Evolutionary conservation across 306 rosid genomes (phyloP).

Genomic region (Dicorynia guianensis): DNA sequence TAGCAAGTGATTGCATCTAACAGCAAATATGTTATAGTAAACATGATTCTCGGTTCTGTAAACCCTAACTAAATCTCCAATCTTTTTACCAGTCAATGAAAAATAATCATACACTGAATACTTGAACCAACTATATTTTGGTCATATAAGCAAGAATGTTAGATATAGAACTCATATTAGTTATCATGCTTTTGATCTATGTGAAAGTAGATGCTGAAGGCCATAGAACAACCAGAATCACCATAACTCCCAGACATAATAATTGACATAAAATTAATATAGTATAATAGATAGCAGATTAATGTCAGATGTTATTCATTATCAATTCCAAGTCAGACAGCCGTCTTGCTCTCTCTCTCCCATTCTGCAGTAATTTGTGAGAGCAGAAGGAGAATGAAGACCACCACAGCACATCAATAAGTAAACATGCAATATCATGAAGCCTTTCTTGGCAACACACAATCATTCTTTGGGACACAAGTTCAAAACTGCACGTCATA

Average conservation of each 20-base stretch:
- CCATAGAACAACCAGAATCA: too few species aligned
- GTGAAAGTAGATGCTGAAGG: background rate
- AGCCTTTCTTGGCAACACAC: constrained; percentile 11
- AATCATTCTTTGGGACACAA: constrained; percentile 1
- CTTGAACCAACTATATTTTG: background rate
- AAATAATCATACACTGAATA: background rate
- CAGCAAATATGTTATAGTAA: background rate
- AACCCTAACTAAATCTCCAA: background rate
- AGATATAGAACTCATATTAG: background rate
- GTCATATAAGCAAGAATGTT: background rate
- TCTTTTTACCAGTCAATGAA: background rate
- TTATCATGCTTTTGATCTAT: background rate
- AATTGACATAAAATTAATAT: too few species aligned
- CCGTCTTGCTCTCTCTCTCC: background rate
- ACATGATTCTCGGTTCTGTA: background rate
- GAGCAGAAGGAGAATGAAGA: constrained; percentile 31
- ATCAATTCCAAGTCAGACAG: background rate
- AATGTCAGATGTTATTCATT: background rate
- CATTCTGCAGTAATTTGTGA: constrained; percentile 23
- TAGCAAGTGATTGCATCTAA: background rate
- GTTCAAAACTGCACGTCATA: background rate
- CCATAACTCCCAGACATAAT: too few species aligned
- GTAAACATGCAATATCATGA: constrained; percentile 16
- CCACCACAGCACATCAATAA: constrained; percentile 23
- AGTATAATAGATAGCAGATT: background rate